Evolutionary conservation across 169 alveolate genomes (phyloP), one percentile per base, ranked within the genome.

Genomic region (Perkinsus olseni): DNA sequence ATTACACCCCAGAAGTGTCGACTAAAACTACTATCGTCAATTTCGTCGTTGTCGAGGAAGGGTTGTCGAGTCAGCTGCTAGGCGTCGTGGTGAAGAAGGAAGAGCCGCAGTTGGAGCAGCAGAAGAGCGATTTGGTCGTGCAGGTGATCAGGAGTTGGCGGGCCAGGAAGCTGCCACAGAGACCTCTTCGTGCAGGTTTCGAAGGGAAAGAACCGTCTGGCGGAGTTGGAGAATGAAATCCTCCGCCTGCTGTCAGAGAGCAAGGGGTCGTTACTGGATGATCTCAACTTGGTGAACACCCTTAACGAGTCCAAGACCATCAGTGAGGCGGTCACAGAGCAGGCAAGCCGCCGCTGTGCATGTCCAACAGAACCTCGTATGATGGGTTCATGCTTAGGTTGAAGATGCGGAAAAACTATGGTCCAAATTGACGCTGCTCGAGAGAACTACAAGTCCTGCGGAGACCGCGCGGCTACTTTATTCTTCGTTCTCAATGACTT

Each of bases 1-100:
- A 97, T 92, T 98, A 98, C 95, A 98, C 99, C 13, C 99, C 99
- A 21, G 99, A 98, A 93, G 97, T 97, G 62, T 97, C 98, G 40
- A 97, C 99, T 28, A 98, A 97, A 93, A 98, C 98, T 45, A 97
- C 97, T 48, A 93, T 98, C 37, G 97, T 98, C 62, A 98, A 98
- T 96, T 98, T 98, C 96, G 97, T 98, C 38, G 99, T 98, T 74
- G 98, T 97, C 51, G 97, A 97, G 96, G 97, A 97, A 91, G 99
- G 99, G 92, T 97, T 98, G 74, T 74, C 95, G 20, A 94, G 97
- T 92, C 97, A 98, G 96, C 96, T 97, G 92, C 95, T 98, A 74
- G 98, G 98, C 17, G 95, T 97, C 38, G 98, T 98, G 62, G 98
- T 98, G 34, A 94, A 97, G 96, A 96, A 95, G 90, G 99, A 98